Conservation (phyloP, 31 red algal species). For the Endocladia muricata region DNA sequence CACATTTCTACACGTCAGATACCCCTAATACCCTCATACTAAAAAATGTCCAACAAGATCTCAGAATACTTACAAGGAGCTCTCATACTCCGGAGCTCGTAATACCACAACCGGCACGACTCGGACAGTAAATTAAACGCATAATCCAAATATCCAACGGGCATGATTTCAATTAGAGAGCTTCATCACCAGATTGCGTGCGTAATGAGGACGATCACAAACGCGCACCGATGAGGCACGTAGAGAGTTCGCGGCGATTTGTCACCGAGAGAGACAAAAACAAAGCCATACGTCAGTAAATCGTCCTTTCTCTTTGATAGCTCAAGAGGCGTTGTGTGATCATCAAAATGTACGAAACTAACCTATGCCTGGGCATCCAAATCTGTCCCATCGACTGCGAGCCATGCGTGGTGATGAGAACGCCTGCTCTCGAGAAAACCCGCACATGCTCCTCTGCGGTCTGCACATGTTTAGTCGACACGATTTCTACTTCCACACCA, state of each 20-base stretch:
- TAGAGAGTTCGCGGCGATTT: not conserved
- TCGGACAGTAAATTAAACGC: slow-evolving; percentile 42
- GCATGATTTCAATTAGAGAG: slow-evolving; percentile 48
- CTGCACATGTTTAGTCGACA: slow-evolving; percentile 7
- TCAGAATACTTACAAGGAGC: slow-evolving; percentile 4
- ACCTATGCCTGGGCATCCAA: slow-evolving; percentile 29
- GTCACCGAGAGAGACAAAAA: not conserved
- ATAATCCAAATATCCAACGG: slow-evolving; percentile 54
- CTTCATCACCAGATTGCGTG: not conserved
- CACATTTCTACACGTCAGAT: not conserved
- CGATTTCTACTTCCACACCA: slow-evolving; percentile 19
- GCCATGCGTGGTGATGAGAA: slow-evolving; percentile 15
- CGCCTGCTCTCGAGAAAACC: slow-evolving; percentile 16
- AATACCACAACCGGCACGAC: slow-evolving; percentile 56
- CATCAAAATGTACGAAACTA: not conserved
- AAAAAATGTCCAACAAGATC: not conserved
- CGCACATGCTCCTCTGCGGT: slow-evolving; percentile 23
- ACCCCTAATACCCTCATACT: not conserved
- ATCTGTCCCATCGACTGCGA: slow-evolving; percentile 20
- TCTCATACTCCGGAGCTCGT: slow-evolving; percentile 33
- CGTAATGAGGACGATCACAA: not conserved
- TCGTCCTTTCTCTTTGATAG: not conserved
- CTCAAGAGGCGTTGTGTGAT: not conserved
- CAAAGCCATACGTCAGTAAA: not conserved
- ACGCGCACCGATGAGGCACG: not conserved